Evolutionary conservation across 441 rosid genomes (phyloP).

Genomic region (Pelargonium australe): DNA sequence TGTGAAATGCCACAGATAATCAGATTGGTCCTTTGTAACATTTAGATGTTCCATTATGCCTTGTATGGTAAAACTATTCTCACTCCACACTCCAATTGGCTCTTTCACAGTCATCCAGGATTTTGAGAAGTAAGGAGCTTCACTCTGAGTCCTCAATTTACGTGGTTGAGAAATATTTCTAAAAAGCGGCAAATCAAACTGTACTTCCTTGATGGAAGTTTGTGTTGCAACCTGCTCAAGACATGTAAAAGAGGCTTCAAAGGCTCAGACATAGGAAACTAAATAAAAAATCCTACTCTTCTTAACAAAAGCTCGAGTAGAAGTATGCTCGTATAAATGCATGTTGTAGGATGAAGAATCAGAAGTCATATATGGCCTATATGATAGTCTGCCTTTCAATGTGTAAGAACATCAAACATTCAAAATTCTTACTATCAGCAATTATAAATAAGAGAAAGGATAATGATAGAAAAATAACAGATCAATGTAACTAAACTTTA

Average conservation of each 20-base stretch:
- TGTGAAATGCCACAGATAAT: conserved; percentile 81
- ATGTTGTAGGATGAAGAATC: too few species aligned
- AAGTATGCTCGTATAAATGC: background rate
- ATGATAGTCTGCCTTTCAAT: too few species aligned
- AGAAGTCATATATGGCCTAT: background rate
- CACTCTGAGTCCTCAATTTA: conserved; percentile 23
- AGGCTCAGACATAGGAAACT: background rate
- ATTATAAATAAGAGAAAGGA: too few species aligned
- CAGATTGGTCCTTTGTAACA: conserved; percentile 83
- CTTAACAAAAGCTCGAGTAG: background rate
- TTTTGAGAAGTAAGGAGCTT: conserved; percentile 31
- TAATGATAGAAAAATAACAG: too few species aligned
- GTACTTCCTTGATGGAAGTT: conserved; percentile 52
- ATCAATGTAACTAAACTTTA: too few species aligned
- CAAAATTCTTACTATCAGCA: too few species aligned
- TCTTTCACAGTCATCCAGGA: conserved; percentile 77
- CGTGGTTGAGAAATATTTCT: conserved; percentile 31
- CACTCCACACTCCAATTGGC: conserved; percentile 77
- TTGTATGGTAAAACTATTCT: conserved; percentile 52
- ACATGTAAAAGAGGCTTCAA: conserved; percentile 10
- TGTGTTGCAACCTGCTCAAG: conserved; percentile 66
- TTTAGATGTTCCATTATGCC: conserved; percentile 91
- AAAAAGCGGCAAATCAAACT: conserved; percentile 28
- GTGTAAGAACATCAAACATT: too few species aligned
- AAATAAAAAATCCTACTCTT: background rate